A percentile compares a stretch with the other conserved stretches of the same genome.
These are phyloP conservation scores for Parmelia sp. DNA, from an alignment of 495 filamentous ascomycete genomes.

Conservation along the genomic window DNA sequence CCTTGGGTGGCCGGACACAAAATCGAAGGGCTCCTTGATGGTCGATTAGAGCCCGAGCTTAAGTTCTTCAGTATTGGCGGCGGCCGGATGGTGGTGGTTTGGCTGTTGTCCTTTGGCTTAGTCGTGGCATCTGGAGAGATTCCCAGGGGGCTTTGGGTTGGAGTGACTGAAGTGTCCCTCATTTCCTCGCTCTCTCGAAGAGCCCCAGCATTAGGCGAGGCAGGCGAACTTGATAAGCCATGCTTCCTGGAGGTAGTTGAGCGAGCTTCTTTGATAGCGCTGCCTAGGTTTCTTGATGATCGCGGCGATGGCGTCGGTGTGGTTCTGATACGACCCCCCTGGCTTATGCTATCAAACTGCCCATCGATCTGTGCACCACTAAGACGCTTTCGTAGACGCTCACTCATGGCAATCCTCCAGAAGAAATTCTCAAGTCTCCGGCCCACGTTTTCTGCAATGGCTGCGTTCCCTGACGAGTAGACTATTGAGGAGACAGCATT, in stretches of 20 bases:
- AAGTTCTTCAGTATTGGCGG: slow-evolving; percentile 27
- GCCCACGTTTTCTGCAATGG: slow-evolving; percentile 38
- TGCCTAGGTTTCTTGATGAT: slow-evolving; percentile 16
- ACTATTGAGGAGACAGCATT: slow-evolving; percentile 29
- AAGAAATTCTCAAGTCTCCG: slow-evolving; percentile 47
- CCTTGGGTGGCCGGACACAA: background rate
- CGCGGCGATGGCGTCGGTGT: slow-evolving; percentile 28
- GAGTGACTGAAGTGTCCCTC: slow-evolving; percentile 14
- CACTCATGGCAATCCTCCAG: slow-evolving; percentile 47
- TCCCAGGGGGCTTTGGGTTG: slow-evolving; percentile 17
- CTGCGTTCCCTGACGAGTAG: slow-evolving; percentile 37
- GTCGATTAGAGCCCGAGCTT: slow-evolving; percentile 11
- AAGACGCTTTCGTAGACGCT: slow-evolving; percentile 28
- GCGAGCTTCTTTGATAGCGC: slow-evolving; percentile 9
- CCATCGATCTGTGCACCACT: slow-evolving; percentile 34
- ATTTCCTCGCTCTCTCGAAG: background rate
- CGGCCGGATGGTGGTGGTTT: slow-evolving; percentile 14
- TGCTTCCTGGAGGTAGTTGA: background rate
- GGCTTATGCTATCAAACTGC: slow-evolving; percentile 41
- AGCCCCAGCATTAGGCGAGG: background rate
- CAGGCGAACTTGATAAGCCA: slow-evolving; percentile 2
- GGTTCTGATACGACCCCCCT: slow-evolving; percentile 27
- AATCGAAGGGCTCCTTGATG: background rate
- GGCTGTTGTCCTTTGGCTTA: slow-evolving; percentile 7
- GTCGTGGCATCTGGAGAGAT: slow-evolving; percentile 1